Conservation (phyloP, 148 eudicot genomes). For the Cornus suecica region DNA sequence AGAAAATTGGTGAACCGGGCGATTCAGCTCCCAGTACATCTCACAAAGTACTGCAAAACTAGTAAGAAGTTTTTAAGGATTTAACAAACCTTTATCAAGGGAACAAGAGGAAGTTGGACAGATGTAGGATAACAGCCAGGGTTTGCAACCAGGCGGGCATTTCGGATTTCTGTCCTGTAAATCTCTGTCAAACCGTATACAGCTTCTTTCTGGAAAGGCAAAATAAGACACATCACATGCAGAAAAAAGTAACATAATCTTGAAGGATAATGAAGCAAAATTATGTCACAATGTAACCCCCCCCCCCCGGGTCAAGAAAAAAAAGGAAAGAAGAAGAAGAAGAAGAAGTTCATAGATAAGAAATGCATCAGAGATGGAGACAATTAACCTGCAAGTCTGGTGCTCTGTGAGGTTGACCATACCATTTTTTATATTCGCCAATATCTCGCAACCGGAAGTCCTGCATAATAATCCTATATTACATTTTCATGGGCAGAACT, state of each 20-base stretch:
- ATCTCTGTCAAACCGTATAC: conserved; percentile 93
- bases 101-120: conserved; percentile 84
- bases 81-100: conserved; percentile 64
- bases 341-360: background rate
- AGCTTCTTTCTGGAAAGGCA: conserved; percentile 66
- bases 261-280: background rate
- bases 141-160: conserved; percentile 82
- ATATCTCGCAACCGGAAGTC: conserved; percentile 77
- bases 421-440: conserved; percentile 89
- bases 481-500: conserved; percentile 4
- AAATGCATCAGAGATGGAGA: background rate
- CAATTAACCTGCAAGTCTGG: conserved; percentile 65
- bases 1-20: background rate
- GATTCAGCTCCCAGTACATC: background rate
- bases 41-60: background rate
- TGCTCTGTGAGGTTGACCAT: conserved; percentile 91
- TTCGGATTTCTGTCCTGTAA: conserved; percentile 54
- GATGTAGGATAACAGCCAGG: conserved; percentile 98
- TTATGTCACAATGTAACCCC: background rate
- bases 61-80: background rate
- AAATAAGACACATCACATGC: conserved; percentile 7
- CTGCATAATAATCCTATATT: conserved; percentile 37
- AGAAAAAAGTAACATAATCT: background rate
- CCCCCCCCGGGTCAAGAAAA: too few species aligned
- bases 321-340: too few species aligned